Conservation (phyloP, 176 grass and related monocot species). For the Avena eriantha region DNA sequence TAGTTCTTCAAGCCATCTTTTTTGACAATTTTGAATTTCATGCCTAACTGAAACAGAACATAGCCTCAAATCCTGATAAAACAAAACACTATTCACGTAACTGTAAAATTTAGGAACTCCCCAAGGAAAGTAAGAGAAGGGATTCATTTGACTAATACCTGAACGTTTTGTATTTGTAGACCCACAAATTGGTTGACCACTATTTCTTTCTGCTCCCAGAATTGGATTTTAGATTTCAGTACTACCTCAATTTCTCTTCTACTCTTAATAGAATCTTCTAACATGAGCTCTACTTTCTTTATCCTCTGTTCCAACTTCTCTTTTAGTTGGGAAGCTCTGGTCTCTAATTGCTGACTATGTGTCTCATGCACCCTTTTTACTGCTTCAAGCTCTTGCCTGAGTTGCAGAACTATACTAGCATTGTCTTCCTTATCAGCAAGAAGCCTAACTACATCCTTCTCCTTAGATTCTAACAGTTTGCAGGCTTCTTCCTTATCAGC, state of each 20-base stretch:
- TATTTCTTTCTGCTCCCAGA: conserved; percentile 56
- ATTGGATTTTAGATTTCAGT: conserved; percentile 56
- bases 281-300: conserved; percentile 56
- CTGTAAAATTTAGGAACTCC: conserved; percentile 32
- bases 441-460: conserved; percentile 45
- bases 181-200: conserved; percentile 46
- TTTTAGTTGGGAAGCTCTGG: conserved; percentile 43
- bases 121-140: conserved; percentile 17
- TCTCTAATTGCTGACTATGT: conserved; percentile 52
- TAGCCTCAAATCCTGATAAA: conserved; percentile 73
- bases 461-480: conserved; percentile 59
- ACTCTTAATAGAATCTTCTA: conserved; percentile 63
- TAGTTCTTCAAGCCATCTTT: conserved; percentile 75
- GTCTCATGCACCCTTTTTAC: conserved; percentile 43
- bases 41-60: conserved; percentile 65
- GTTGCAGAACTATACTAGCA: conserved; percentile 47
- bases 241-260: conserved; percentile 53
- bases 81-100: conserved; percentile 33
- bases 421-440: conserved; percentile 50
- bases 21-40: conserved; percentile 56
- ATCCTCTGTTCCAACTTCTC: conserved; percentile 58
- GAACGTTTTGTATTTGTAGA: conserved; percentile 57
- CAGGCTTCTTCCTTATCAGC: conserved; percentile 46
- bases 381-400: conserved; percentile 54
- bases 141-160: conserved; percentile 50